Base-by-base conservation (phyloP, 108 stramenopile genomes). In the Stephanodiscus triporus region DNA sequence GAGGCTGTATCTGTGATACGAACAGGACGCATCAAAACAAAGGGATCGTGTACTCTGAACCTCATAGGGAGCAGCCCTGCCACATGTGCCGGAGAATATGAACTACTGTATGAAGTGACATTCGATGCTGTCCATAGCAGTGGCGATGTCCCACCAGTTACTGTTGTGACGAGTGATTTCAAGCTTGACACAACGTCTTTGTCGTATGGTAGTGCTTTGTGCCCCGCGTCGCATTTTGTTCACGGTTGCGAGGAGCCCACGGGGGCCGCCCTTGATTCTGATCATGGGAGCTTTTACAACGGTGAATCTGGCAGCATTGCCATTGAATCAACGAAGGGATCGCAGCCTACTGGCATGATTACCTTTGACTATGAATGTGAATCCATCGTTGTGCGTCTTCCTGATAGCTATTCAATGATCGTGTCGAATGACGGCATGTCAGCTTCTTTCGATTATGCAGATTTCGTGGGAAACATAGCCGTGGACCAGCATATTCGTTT, bases 301-400 rank as follows among this genome's bases (percentile, higher is more conserved):
- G 63, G 75, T 40, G 66, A 74, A 40, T 54, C 73, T 6, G 72
- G 66, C 13, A 75, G 68, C 22, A 48, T 37, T 63, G 77, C 85
- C 34, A 40, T 80, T 29, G 80, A 81, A 66, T 17, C 57, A 30
- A 47, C 66, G 47, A 83, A 87, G 48, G 91, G 91, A 36, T 83
- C 85, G 59, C 89, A 93, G 72, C 89, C 89, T 1, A 82, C 75
- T 30, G 90, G 92, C 6, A 76, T 73, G 57, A 82, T 91, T 49
- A 73, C 84, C 62, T 75, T 93, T 20, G 76, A 80, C 13, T 93
- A 93, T 74, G 78, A 85, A 67, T 93, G 92, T 63, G 92, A 93
- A 75, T 75, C 83, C 23, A 72, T 43, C 47, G 65, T 77, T 32
- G 53, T 45, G 14, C 29, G 11, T 6, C 67, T 86, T 43, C 48